phyloP scores from a whole-genome alignment of 2,329 filamentous ascomycete species.

The Pyricularia pennisetigena region DNA sequence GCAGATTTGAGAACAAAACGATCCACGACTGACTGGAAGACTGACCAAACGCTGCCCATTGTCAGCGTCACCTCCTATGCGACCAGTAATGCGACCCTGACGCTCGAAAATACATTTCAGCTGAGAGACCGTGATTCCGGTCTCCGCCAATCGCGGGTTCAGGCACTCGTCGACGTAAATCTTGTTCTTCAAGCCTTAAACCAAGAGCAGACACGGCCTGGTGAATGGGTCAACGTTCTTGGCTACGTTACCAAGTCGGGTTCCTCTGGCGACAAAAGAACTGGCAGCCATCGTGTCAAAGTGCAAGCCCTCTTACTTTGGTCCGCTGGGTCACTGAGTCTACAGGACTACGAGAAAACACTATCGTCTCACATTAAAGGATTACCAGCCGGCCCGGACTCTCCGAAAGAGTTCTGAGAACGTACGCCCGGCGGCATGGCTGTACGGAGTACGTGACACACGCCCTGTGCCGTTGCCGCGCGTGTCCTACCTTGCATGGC shows the following conservation, averaged over 20 bases:
- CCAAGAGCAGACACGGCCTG: constrained; percentile 53
- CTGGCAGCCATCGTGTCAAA: constrained; percentile 17
- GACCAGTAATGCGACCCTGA: constrained; percentile 47
- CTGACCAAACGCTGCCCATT: background rate
- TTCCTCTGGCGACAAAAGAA: constrained; percentile 4
- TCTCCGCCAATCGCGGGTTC: constrained; percentile 24
- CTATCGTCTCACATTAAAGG: background rate
- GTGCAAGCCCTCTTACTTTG: constrained; percentile 74
- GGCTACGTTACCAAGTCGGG: constrained; percentile 54
- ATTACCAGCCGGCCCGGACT: background rate
- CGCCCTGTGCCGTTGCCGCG: background rate
- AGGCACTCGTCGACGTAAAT: constrained; percentile 58
- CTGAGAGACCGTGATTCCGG: background rate
- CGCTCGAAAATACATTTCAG: constrained; percentile 41
- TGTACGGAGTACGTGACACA: background rate
- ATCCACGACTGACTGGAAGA: constrained; percentile 14
- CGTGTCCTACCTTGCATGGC: background rate
- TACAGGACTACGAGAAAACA: constrained; percentile 51
- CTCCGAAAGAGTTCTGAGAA: background rate
- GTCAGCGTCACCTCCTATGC: constrained; percentile 41
- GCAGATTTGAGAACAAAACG: background rate
- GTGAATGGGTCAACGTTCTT: constrained; percentile 84
- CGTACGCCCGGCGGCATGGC: background rate
- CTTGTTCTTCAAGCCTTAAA: constrained; percentile 59
- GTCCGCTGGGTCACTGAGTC: constrained; percentile 61